These are phyloP conservation scores for Rhododendron molle DNA, from an alignment of 148 eudicot genomes.

Conservation along the genomic window DNA sequence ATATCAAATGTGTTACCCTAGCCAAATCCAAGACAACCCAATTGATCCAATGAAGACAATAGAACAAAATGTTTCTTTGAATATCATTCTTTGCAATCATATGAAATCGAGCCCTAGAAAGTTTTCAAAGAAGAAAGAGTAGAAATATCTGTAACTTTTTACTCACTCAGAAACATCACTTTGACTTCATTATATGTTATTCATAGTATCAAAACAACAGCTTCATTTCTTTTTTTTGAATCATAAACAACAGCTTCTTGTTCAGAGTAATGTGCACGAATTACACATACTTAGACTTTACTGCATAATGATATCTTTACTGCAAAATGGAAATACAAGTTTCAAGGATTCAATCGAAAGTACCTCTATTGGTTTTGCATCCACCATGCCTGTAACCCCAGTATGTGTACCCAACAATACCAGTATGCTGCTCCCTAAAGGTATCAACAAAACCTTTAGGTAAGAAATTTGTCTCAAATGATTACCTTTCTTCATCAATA, in stretches of 20 bases:
- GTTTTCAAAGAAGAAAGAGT: neutral
- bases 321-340: neutral
- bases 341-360: neutral
- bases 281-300: neutral
- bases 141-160: neutral
- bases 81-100: neutral
- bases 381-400: slow-evolving; percentile 94
- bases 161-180: neutral
- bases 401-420: slow-evolving; percentile 85
- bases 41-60: neutral
- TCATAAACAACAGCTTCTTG: neutral
- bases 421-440: slow-evolving; percentile 82
- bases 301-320: neutral
- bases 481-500: slow-evolving; percentile 85
- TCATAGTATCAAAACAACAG: neutral
- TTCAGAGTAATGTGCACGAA: neutral
- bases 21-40: neutral
- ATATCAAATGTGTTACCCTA: neutral
- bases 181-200: neutral
- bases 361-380: slow-evolving; percentile 87
- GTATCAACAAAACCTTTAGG: slow-evolving; percentile 83
- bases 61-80: neutral
- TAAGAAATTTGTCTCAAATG: slow-evolving; percentile 69
- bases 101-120: neutral
- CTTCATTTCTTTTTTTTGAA: neutral